Conservation (phyloP, 345 rosid species). For the Eucalyptus guilfoylei region DNA sequence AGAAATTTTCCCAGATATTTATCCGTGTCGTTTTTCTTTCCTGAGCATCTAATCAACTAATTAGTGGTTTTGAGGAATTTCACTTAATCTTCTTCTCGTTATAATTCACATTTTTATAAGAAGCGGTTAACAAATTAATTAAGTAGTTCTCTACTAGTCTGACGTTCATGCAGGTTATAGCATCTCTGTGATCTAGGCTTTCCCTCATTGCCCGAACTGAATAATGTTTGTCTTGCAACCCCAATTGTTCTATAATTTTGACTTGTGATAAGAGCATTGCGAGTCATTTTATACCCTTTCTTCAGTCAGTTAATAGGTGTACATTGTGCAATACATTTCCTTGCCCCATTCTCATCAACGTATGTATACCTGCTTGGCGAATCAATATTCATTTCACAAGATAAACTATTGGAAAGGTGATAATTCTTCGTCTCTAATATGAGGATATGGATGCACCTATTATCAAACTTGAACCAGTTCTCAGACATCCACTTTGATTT, state of each 20-base stretch:
- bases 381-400: not conserved
- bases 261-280: not conserved
- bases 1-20: not conserved
- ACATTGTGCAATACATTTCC: not conserved
- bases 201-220: not conserved
- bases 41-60: not conserved
- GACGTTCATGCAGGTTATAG: not conserved
- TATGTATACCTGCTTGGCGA: not conserved
- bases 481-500: not conserved
- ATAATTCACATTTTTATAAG: not conserved
- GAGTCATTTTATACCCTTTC: not conserved
- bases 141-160: not conserved
- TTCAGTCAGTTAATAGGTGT: not conserved
- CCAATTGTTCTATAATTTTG: not conserved
- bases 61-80: not conserved
- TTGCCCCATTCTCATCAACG: not conserved
- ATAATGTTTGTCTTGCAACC: not conserved
- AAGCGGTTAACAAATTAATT: not conserved
- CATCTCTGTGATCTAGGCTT: not conserved
- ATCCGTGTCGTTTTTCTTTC: not conserved
- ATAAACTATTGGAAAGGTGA: not conserved
- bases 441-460: not conserved
- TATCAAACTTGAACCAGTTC: not conserved
- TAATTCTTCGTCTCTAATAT: not conserved
- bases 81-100: not conserved